Percentiles rank a stretch among this genome's conserved stretches.
Conservation (phyloP, 164 flowering plant genomes). For the Litsea cubeba region DNA sequence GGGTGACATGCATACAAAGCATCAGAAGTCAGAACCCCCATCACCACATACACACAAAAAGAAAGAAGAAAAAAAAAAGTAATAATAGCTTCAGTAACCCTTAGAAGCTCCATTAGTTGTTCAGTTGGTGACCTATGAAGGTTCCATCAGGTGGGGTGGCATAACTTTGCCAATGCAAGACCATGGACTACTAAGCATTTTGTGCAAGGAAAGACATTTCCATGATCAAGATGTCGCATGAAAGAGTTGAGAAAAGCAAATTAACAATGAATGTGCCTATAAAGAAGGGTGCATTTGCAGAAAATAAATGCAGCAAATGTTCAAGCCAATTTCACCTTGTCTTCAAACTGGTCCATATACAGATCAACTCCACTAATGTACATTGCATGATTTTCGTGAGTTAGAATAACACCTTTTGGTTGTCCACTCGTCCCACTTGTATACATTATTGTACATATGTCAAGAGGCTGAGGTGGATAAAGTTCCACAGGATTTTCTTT, state of each 20-base stretch:
- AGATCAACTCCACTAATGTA: slow-evolving; percentile 62
- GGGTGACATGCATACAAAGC: slow-evolving; percentile 3
- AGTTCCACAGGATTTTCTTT: slow-evolving; percentile 49
- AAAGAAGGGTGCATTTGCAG: background rate
- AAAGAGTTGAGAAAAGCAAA: background rate
- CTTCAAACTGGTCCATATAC: slow-evolving; percentile 83
- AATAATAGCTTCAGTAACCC: background rate
- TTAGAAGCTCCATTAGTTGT: background rate
- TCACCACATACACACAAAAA: too few relatives aligned
- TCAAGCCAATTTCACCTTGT: slow-evolving; percentile 52
- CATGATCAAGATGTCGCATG: background rate
- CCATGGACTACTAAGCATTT: background rate
- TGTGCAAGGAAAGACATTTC: background rate
- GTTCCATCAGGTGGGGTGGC: background rate
- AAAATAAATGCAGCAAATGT: background rate
- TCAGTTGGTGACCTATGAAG: background rate
- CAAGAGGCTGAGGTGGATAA: slow-evolving; percentile 47
- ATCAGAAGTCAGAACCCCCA: background rate
- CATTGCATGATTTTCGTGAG: slow-evolving; percentile 62
- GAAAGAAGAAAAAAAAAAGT: too few relatives aligned
- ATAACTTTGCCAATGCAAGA: background rate
- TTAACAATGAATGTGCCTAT: background rate
- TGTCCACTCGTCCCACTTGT: slow-evolving; percentile 98
- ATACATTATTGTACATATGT: slow-evolving; percentile 87
- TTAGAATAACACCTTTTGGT: slow-evolving; percentile 90